Base-by-base conservation (phyloP, 768 basidiomycete species). In the Hericium coralloides region DNA sequence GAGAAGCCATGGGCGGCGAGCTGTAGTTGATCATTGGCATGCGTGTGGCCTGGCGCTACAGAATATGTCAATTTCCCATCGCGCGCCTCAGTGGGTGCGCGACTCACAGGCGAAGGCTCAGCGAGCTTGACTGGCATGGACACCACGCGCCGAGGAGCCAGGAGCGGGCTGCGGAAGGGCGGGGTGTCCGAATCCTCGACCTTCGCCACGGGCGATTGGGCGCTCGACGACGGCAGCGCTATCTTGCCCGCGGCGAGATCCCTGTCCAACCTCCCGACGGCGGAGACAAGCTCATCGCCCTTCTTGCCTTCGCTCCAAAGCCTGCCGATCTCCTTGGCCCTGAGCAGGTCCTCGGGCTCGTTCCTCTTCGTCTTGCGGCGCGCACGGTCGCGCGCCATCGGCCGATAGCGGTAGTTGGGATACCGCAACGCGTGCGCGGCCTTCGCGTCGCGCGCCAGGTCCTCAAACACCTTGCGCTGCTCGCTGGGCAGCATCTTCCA, bases 391-490 rank as follows among this genome's bases (percentile, higher is more conserved):
- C 52, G 38, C 15, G 55, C 55, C 14, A 49, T 53, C 6, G 63
- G 63, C 1, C 41, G 36, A 48, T 56, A 68, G 23, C 64, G 60
- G 49, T 67, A 68, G 41, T 59, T 58, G 4, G 67, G 67, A 52
- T 66, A 63, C 55, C 55, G 57, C 18, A 56, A 52, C 45, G 59
- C 59, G 49, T 67, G 66, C 41, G 60, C 63, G 12, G 58, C 60
- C 59, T 60, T 64, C 4, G 56, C 63, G n/a, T 49, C 55, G 38
- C 55, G 41, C 23, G 66, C 66, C 14, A 58, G 57, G 12, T 62
- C 53, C 52, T 61, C 57, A 59, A 64, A 67, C n/a, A 58, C 45
- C 20, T 56, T 55, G 31, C 63, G 58, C 38, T 59, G 62, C 20
- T 60, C 59, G 23, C 43, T 55, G 22, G 64, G 41, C 26, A 67